These are phyloP conservation scores for Vigna mungo DNA, from an alignment of 306 rosid species.

Conservation along the genomic window DNA sequence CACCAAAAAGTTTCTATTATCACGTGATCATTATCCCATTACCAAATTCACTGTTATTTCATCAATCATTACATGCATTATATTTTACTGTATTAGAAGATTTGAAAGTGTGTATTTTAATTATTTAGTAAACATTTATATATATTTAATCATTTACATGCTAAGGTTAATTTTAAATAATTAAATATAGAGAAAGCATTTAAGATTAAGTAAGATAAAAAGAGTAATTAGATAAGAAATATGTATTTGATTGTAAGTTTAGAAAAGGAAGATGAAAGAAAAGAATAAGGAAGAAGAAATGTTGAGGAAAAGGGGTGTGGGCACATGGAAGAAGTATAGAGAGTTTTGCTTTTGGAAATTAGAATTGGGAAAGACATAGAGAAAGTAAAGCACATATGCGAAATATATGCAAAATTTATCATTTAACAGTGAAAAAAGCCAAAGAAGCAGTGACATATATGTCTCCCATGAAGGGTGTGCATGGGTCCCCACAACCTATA, in stretches of 20 bases:
- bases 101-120: too few species aligned
- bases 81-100: too few species aligned
- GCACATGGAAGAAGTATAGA: neutral
- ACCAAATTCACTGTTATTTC: neutral
- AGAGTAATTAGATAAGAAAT: too few species aligned
- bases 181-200: too few species aligned
- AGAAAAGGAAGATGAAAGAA: neutral
- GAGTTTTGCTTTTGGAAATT: slow-evolving; percentile 33
- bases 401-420: slow-evolving; percentile 22
- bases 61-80: too few species aligned
- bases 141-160: too few species aligned
- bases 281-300: slow-evolving; percentile 7
- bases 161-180: too few species aligned
- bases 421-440: slow-evolving; percentile 43
- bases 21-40: neutral
- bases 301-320: slow-evolving; percentile 56
- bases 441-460: slow-evolving; percentile 56
- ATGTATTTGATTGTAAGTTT: too few species aligned
- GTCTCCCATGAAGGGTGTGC: slow-evolving; percentile 80
- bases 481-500: slow-evolving; percentile 66
- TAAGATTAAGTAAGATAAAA: too few species aligned
- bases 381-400: slow-evolving; percentile 53
- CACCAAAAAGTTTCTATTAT: neutral
- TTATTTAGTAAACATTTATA: too few species aligned
- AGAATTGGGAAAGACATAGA: slow-evolving; percentile 47